Evolutionary conservation across 169 alveolate species (phyloP).

Genomic region (Plasmodium gonderi): DNA sequence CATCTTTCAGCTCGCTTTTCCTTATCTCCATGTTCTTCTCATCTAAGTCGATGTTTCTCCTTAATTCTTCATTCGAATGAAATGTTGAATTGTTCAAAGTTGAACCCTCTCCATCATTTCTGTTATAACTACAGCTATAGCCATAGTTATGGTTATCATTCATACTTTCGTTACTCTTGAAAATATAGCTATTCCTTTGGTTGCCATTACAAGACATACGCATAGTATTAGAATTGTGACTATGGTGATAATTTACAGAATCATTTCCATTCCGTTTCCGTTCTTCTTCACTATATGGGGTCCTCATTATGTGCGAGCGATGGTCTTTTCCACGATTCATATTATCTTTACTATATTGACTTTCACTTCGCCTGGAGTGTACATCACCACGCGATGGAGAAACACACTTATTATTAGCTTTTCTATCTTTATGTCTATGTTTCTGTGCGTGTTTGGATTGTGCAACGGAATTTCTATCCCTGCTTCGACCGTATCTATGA

Average conservation of each 20-base stretch:
- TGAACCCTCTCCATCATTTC: neutral
- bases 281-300: neutral
- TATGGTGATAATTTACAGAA: neutral
- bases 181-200: no score
- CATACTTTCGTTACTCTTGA: neutral
- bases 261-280: neutral
- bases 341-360: neutral
- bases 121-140: neutral
- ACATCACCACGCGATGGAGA: neutral
- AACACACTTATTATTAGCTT: neutral
- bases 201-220: no score
- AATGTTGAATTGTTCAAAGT: neutral
- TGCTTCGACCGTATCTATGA: neutral
- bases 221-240: neutral
- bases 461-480: neutral
- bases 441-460: neutral
- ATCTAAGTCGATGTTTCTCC: neutral
- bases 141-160: neutral
- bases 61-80: neutral
- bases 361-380: neutral
- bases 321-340: no score
- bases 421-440: neutral
- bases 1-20: neutral
- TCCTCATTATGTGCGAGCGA: neutral
- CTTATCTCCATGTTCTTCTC: neutral